phyloP scores from a whole-genome alignment of 345 rosid genomes.

The Trapa incisa region DNA sequence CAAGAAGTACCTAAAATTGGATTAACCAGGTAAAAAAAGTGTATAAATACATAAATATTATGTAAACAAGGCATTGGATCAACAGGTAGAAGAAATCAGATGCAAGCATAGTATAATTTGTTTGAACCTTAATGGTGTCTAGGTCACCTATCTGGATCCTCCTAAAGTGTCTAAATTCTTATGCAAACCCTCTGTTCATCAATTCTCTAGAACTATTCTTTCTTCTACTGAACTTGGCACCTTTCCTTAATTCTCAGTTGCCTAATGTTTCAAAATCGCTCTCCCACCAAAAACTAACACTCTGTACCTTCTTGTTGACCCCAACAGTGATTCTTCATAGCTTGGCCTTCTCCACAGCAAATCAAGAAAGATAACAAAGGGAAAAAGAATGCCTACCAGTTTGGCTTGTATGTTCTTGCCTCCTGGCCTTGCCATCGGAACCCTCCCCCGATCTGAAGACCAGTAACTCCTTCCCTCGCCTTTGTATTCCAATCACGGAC shows the following conservation, averaged over 20 bases:
- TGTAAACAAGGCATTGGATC: neutral
- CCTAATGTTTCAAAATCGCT: neutral
- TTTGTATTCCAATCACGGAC: neutral
- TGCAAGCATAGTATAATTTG: neutral
- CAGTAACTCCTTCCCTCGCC: neutral
- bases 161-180: neutral
- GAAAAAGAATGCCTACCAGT: conserved; percentile 70
- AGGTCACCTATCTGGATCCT: too few species aligned
- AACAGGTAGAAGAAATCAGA: neutral
- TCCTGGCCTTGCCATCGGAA: conserved; percentile 34
- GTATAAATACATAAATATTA: neutral
- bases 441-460: neutral
- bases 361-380: conserved; percentile 9
- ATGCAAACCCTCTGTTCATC: neutral
- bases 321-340: neutral
- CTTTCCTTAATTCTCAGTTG: neutral
- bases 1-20: conserved; percentile 51
- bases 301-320: neutral
- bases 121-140: neutral
- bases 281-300: neutral
- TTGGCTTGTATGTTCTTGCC: conserved; percentile 74
- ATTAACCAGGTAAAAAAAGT: neutral
- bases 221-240: neutral
- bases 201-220: neutral
- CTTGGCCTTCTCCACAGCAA: neutral